Percentiles rank a stretch among this genome's conserved stretches.
Evolutionary conservation across 768 basidiomycete species (phyloP).

Genomic region (Gloeostereum incarnatum): DNA sequence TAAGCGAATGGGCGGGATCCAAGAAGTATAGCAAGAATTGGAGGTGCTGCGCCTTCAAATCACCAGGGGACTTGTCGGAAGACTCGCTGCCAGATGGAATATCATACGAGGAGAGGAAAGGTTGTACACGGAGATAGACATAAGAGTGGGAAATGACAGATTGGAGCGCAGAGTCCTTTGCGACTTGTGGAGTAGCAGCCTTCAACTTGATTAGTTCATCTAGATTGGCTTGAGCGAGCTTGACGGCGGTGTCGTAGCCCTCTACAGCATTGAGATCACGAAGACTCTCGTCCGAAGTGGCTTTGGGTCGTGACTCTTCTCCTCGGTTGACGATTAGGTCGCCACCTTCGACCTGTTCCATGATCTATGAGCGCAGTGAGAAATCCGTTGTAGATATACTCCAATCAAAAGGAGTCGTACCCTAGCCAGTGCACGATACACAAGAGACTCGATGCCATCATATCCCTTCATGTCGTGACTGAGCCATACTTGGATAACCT

Average conservation of each 20-base stretch:
- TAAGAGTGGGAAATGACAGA: slow-evolving; percentile 76
- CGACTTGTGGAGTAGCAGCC: slow-evolving; percentile 20
- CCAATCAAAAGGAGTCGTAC: slow-evolving; percentile 30
- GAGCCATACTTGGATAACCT: slow-evolving; percentile 93
- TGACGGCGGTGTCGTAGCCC: slow-evolving; percentile 75
- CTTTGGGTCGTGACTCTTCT: slow-evolving; percentile 65
- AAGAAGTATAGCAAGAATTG: slow-evolving; percentile 64
- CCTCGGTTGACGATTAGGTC: slow-evolving; percentile 85
- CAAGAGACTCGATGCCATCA: slow-evolving; percentile 90
- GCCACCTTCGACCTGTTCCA: slow-evolving; percentile 93
- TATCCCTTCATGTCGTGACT: slow-evolving; percentile 97
- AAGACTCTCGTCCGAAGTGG: slow-evolving; percentile 26
- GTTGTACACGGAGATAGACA: slow-evolving; percentile 90
- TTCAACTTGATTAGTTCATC: slow-evolving; percentile 68
- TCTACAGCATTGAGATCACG: slow-evolving; percentile 80
- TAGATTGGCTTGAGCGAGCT: slow-evolving; percentile 80
- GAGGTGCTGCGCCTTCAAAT: slow-evolving; percentile 38
- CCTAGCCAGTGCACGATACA: slow-evolving; percentile 77
- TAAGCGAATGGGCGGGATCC: slow-evolving; percentile 76
- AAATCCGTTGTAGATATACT: slow-evolving; percentile 5
- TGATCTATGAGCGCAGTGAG: slow-evolving; percentile 42
- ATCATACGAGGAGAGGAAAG: slow-evolving; percentile 55
- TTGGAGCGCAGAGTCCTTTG: slow-evolving; percentile 22
- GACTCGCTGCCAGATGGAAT: slow-evolving; percentile 23
- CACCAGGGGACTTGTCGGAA: slow-evolving; percentile 22